phyloP scores from a whole-genome alignment of 192 early-diverging fungal genomes.

The Phycomyces nitens region DNA sequence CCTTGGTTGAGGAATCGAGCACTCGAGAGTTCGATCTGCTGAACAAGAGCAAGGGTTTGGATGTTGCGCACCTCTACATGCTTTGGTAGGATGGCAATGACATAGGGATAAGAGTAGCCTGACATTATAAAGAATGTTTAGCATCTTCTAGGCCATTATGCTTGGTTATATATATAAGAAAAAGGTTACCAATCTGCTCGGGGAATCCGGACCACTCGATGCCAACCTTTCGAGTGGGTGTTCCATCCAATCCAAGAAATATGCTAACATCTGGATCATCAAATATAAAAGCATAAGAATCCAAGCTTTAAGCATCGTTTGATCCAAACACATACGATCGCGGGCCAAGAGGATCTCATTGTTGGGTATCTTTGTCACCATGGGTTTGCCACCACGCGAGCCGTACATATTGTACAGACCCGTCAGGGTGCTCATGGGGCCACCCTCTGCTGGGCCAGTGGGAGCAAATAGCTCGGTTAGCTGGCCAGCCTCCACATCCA shows the following conservation, averaged over 20 bases:
- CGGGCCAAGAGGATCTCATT: constrained; percentile 61
- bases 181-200: constrained; percentile 51
- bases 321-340: constrained; percentile 39
- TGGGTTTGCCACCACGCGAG: constrained; percentile 48
- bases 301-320: background rate
- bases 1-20: constrained; percentile 65
- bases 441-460: constrained; percentile 33
- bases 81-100: constrained; percentile 61
- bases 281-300: background rate
- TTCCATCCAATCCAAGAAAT: constrained; percentile 53
- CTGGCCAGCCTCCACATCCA: constrained; percentile 54
- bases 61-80: constrained; percentile 87
- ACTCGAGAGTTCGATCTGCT: constrained; percentile 68
- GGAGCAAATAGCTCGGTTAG: constrained; percentile 55
- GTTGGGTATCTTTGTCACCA: constrained; percentile 60
- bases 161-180: constrained; percentile 1
- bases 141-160: background rate
- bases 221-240: constrained; percentile 52
- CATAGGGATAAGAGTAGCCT: constrained; percentile 69
- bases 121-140: background rate
- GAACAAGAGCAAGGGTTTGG: constrained; percentile 77
- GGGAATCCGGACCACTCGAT: constrained; percentile 62
- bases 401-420: constrained; percentile 50
- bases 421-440: constrained; percentile 43
- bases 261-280: constrained; percentile 50